Conservation (phyloP, 1,284 basidiomycete species). For the Cryptococcus deneoformans region DNA sequence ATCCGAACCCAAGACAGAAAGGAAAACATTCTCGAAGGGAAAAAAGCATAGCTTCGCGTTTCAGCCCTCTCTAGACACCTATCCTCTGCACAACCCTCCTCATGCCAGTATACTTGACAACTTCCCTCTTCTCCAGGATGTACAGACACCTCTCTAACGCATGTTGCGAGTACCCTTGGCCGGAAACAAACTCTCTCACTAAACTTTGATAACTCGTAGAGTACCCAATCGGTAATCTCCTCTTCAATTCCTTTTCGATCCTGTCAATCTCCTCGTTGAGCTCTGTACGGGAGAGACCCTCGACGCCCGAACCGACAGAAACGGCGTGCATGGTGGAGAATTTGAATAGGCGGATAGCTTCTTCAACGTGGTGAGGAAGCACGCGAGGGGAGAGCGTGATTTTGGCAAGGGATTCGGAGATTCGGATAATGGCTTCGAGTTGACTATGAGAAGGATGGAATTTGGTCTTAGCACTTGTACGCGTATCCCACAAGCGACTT, state of each 20-base stretch:
- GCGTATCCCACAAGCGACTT: no score
- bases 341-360: conserved; percentile 97
- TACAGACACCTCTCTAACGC: conserved; percentile 90
- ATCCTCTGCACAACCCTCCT: conserved; percentile 47
- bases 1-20: background rate
- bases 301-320: conserved; percentile 69
- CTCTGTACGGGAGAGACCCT: conserved; percentile 88
- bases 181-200: conserved; percentile 90
- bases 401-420: conserved; percentile 95
- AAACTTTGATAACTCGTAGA: conserved; percentile 92
- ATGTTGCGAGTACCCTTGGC: conserved; percentile 86
- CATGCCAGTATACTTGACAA: conserved; percentile 83
- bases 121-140: conserved; percentile 92
- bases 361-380: conserved; percentile 92
- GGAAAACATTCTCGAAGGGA: no score
- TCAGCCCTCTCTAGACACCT: conserved; percentile 27
- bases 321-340: conserved; percentile 99
- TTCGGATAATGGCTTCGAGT: conserved; percentile 98
- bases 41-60: no score
- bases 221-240: conserved; percentile 93
- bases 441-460: conserved; percentile 59
- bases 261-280: conserved; percentile 90
- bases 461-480: no score
- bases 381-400: conserved; percentile 85
- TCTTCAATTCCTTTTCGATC: conserved; percentile 87